Conservation (phyloP, 257 asterid genomes). For the Vinca minor region DNA sequence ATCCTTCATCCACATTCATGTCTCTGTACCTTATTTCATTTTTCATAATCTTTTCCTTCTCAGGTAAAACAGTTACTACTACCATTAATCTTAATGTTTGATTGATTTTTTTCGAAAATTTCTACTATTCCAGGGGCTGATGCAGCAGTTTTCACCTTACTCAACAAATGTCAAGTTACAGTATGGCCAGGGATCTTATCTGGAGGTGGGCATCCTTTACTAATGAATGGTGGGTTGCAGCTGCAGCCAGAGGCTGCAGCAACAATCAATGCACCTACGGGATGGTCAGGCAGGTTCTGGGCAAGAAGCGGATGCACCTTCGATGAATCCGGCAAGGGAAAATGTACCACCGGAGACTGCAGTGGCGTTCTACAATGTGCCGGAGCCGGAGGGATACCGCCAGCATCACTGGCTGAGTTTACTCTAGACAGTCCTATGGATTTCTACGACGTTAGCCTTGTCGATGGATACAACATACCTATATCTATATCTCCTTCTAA, state of each 20-base stretch:
- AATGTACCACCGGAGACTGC: constrained; percentile 59
- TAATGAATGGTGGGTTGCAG: constrained; percentile 40
- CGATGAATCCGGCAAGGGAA: constrained; percentile 41
- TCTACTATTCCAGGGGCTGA: constrained; percentile 19
- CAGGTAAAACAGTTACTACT: constrained; percentile 16
- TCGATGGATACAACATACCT: constrained; percentile 46
- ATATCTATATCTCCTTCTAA: constrained; percentile 39
- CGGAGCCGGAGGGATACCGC: constrained; percentile 54
- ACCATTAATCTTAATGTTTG: not conserved
- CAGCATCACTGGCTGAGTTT: constrained; percentile 63
- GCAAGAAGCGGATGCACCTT: constrained; percentile 52
- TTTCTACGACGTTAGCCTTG: constrained; percentile 62
- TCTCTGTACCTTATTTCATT: constrained; percentile 22
- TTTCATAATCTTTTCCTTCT: constrained; percentile 19
- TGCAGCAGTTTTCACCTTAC: constrained; percentile 37
- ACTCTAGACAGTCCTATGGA: constrained; percentile 43
- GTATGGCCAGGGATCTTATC: constrained; percentile 58
- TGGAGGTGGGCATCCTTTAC: constrained; percentile 36
- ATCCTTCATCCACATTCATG: constrained; percentile 10
- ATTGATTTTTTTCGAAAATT: not conserved
- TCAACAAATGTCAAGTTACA: constrained; percentile 36
- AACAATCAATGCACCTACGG: constrained; percentile 33
- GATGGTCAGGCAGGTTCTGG: constrained; percentile 89
- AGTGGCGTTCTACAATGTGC: constrained; percentile 38
- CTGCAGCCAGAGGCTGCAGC: constrained; percentile 20